Conservation (phyloP, 345 rosid genomes). For the Acer campestre region DNA sequence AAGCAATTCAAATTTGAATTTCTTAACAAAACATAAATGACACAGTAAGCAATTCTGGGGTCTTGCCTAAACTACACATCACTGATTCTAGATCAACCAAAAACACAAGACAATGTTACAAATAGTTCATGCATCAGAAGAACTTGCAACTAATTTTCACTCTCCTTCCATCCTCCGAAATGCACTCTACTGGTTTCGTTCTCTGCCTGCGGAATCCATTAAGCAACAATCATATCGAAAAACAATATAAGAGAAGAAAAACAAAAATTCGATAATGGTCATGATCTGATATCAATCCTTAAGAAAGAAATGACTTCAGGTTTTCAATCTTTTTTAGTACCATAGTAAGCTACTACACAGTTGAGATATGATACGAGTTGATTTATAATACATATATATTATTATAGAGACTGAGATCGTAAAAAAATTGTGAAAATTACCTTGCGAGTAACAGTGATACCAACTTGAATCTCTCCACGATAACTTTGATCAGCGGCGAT, state of each 20-base stretch:
- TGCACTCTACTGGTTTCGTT: slow-evolving; percentile 34
- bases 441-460: slow-evolving; percentile 49
- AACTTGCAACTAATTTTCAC: slow-evolving; percentile 30
- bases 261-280: no score
- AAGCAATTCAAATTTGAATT: not conserved
- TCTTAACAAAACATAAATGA: not conserved
- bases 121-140: not conserved
- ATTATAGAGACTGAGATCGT: not conserved
- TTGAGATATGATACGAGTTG: not conserved
- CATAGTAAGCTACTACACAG: no score
- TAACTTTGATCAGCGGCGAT: slow-evolving; percentile 45
- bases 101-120: not conserved
- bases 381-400: not conserved
- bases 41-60: not conserved
- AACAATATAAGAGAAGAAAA: not conserved
- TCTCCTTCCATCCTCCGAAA: slow-evolving; percentile 83
- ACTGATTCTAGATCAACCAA: not conserved
- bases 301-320: no score
- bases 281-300: no score
- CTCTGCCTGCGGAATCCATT: slow-evolving; percentile 34
- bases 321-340: no score
- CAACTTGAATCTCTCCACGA: slow-evolving; percentile 75
- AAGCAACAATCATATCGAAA: not conserved
- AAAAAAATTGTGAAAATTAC: slow-evolving; percentile 22
- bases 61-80: not conserved